A percentile compares a stretch with the other conserved stretches of the same genome.
phyloP scores from a whole-genome alignment of 192 early-diverging fungal genomes.

The Entophlyctis helioformis region DNA sequence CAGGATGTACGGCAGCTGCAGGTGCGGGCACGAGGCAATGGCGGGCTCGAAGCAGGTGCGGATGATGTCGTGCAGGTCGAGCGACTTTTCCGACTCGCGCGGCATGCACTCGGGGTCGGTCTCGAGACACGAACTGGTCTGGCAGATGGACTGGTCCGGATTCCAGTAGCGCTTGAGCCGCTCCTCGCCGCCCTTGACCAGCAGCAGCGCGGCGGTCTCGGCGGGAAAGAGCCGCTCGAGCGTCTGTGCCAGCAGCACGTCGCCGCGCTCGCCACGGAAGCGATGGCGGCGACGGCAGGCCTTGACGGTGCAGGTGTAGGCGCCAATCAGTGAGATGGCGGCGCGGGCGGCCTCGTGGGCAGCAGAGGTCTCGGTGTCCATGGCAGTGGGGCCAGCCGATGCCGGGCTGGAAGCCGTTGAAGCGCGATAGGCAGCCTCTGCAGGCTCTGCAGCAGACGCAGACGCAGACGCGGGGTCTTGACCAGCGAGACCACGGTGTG shows the following conservation, averaged over 20 bases:
- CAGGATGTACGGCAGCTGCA: slow-evolving; percentile 9
- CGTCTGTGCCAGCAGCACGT: slow-evolving; percentile 1
- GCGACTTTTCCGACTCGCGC: neutral
- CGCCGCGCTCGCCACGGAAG: slow-evolving; percentile 5
- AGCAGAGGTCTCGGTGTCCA: no score
- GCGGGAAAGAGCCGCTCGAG: slow-evolving; percentile 4
- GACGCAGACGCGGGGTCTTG: no score
- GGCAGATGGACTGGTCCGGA: neutral
- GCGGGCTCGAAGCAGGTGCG: slow-evolving; percentile 4
- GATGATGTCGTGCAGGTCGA: slow-evolving; percentile 1
- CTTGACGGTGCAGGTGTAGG: no score
- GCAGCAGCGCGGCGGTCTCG: neutral
- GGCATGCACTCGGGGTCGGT: neutral
- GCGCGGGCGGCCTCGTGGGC: no score
- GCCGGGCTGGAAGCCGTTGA: no score
- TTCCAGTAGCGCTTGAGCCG: neutral
- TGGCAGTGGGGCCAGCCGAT: no score
- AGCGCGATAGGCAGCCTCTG: no score
- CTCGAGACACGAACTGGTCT: neutral
- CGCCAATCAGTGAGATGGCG: no score
- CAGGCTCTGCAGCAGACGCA: no score
- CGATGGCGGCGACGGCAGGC: no score
- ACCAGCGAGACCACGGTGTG: no score
- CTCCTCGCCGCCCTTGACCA: slow-evolving; percentile 3
- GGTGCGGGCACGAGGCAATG: slow-evolving; percentile 2